Conservation (phyloP, 2,329 filamentous ascomycete species). For the Beauveria scarabaeidicola region DNA sequence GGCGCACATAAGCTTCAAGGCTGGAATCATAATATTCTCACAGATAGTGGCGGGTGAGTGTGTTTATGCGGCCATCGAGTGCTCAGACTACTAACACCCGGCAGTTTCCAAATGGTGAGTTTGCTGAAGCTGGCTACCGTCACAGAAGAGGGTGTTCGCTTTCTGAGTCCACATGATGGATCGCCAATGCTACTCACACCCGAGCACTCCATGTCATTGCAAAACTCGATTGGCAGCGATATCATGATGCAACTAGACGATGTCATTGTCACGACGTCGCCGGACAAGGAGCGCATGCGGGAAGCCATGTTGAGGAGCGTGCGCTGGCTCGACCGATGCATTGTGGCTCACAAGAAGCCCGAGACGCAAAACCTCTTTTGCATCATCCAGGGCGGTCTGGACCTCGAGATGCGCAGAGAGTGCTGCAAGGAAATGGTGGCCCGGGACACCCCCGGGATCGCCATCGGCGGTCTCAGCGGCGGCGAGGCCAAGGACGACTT, state of each 20-base stretch:
- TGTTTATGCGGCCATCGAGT: slow-evolving; percentile 13
- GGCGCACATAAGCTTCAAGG: slow-evolving; percentile 92
- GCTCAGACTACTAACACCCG: neutral
- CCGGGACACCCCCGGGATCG: slow-evolving; percentile 88
- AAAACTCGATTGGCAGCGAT: slow-evolving; percentile 95
- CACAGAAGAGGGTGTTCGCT: slow-evolving; percentile 91
- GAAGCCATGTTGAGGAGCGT: slow-evolving; percentile 94
- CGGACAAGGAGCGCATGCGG: slow-evolving; percentile 76
- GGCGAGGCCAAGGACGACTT: slow-evolving; percentile 92
- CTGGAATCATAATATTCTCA: slow-evolving; percentile 93
- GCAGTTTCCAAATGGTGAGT: slow-evolving; percentile 97
- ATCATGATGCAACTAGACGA: slow-evolving; percentile 99
- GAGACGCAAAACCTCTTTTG: slow-evolving; percentile 89
- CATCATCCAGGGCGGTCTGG: slow-evolving; percentile 93
- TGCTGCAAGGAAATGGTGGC: slow-evolving; percentile 84
- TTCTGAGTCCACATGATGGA: slow-evolving; percentile 93
- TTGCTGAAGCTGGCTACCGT: slow-evolving; percentile 86
- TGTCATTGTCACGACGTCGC: slow-evolving; percentile 91
- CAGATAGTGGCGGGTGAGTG: slow-evolving; percentile 61
- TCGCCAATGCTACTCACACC: slow-evolving; percentile 94
- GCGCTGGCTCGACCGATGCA: slow-evolving; percentile 92
- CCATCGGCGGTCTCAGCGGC: slow-evolving; percentile 88
- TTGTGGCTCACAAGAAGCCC: slow-evolving; percentile 78
- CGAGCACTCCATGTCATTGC: slow-evolving; percentile 90
- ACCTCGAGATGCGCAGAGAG: slow-evolving; percentile 73